Base-by-base conservation (phyloP, 306 rosid genomes). In the Gillenia trifoliata region DNA sequence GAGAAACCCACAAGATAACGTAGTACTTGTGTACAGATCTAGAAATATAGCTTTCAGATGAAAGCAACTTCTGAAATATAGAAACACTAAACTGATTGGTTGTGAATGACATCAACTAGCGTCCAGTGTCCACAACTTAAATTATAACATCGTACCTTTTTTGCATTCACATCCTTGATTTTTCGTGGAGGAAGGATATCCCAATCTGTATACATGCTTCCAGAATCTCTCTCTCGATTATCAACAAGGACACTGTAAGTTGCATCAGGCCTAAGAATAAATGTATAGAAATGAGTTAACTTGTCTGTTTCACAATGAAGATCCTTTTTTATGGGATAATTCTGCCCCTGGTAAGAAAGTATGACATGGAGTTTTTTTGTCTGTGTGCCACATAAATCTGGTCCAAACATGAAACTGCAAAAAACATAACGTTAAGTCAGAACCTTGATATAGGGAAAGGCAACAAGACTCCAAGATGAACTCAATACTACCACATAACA, bases 271-370 rank as follows among this genome's bases (percentile, higher is more conserved):
- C 96, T 77, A n/a, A 94, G 91, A 81, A 91, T 83, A 74, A 94
- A 86, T 79, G 98, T 90, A 85, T 94, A 91, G 86, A 94, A 94
- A 87, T 94, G 97, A 67, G 97, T 91, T 67, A 94, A 83, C 87
- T 85, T 94, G 81, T 94, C 98, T 29, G 93, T 91, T 85, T 94
- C 98, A 84, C 93, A 94, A 68, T 91, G 84, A 77, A 94, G 84
- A 73, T 88, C 96, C 87, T 94, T 91, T 88, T 94, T 94, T 43
- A 90, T 1, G 30, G 97, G 97, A 82, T 94, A 91, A 78, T 94
- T 94, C 73, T 94, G 98, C 62, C 97, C 97, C 81, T 91, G 96
- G 80, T 94, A 94, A 17, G 98, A 94, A 73, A 91, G 86, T 79
- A 94, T 88, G 54, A 78, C 79, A 75, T 94, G 98, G 78, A 94